These are phyloP conservation scores for Euphrasia confusa DNA, from an alignment of 257 asterid species.

Conservation along the genomic window DNA sequence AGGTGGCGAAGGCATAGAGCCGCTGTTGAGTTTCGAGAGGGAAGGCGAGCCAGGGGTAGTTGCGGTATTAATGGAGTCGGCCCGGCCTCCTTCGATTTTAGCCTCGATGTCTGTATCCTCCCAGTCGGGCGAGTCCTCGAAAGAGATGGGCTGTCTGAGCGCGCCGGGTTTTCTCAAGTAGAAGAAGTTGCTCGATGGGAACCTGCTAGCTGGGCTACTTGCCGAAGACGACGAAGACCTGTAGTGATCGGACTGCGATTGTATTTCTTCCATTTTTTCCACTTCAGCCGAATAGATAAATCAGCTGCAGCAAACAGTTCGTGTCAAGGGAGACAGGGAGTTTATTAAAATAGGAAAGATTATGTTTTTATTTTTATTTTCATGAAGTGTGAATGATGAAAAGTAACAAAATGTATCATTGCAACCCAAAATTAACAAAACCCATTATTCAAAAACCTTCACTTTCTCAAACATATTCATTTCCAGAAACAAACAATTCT, in stretches of 20 bases:
- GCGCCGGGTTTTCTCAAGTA: slow-evolving; percentile 90
- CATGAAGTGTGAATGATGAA: background rate
- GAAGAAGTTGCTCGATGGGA: slow-evolving; percentile 93
- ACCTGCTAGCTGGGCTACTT: slow-evolving; percentile 89
- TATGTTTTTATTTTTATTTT: no score
- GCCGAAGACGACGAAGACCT: slow-evolving; percentile 96
- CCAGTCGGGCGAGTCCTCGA: slow-evolving; percentile 98
- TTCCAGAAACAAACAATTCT: slow-evolving; percentile 5
- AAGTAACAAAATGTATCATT: background rate
- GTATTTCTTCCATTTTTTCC: slow-evolving; percentile 83
- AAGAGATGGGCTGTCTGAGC: slow-evolving; percentile 81
- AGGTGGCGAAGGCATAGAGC: slow-evolving; percentile 81
- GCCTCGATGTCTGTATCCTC: slow-evolving; percentile 83
- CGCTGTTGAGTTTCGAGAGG: slow-evolving; percentile 83
- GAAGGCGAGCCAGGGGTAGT: slow-evolving; percentile 81
- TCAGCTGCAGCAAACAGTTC: slow-evolving; percentile 24
- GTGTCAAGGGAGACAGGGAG: slow-evolving; percentile 1
- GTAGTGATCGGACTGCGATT: slow-evolving; percentile 87
- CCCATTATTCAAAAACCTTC: slow-evolving; percentile 8
- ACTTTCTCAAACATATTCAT: slow-evolving; percentile 8
- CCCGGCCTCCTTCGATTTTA: slow-evolving; percentile 78
- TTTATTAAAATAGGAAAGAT: background rate
- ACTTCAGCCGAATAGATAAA: slow-evolving; percentile 17
- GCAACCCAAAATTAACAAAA: background rate
- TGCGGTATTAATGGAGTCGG: slow-evolving; percentile 74